phyloP scores from a whole-genome alignment of 1,284 basidiomycete genomes.

The Rhodotorula sp. region DNA sequence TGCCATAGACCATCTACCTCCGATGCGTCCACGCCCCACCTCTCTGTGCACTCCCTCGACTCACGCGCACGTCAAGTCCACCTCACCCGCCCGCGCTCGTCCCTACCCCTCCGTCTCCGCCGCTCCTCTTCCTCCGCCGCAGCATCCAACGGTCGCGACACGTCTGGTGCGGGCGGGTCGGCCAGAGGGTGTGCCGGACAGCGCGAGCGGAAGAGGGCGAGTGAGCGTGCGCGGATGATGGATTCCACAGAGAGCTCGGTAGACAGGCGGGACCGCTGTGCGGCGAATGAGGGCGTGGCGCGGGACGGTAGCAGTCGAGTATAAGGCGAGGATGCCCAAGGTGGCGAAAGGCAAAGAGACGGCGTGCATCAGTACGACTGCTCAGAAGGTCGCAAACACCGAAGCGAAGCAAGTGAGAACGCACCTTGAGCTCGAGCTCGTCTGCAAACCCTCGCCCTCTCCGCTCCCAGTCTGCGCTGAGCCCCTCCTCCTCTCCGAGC shows the following conservation, averaged over 20 bases:
- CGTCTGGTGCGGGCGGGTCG: background rate
- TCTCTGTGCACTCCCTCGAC: no score
- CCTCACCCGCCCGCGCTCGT: slow-evolving; percentile 25
- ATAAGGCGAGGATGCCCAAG: background rate
- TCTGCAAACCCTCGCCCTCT: slow-evolving; percentile 21
- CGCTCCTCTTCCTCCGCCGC: slow-evolving; percentile 17
- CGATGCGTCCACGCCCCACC: background rate
- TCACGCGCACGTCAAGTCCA: slow-evolving; percentile 8
- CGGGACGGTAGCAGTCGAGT: no score
- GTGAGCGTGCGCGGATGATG: slow-evolving; percentile 34
- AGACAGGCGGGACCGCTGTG: slow-evolving; percentile 14
- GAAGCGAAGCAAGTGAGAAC: background rate
- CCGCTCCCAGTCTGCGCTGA: slow-evolving; percentile 18
- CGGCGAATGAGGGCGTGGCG: no score
- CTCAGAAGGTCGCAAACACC: no score
- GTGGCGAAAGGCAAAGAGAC: no score
- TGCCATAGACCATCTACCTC: background rate
- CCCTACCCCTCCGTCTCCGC: slow-evolving; percentile 14
- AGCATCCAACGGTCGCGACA: background rate
- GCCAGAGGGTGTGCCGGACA: slow-evolving; percentile 19
- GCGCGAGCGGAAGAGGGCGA: slow-evolving; percentile 27
- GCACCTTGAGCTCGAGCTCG: slow-evolving; percentile 31
- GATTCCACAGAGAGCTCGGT: slow-evolving; percentile 29
- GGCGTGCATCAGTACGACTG: no score
- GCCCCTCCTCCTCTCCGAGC: slow-evolving; percentile 1